phyloP scores from a whole-genome alignment of 805 yeast species.

The Millerozyma acaciae region DNA sequence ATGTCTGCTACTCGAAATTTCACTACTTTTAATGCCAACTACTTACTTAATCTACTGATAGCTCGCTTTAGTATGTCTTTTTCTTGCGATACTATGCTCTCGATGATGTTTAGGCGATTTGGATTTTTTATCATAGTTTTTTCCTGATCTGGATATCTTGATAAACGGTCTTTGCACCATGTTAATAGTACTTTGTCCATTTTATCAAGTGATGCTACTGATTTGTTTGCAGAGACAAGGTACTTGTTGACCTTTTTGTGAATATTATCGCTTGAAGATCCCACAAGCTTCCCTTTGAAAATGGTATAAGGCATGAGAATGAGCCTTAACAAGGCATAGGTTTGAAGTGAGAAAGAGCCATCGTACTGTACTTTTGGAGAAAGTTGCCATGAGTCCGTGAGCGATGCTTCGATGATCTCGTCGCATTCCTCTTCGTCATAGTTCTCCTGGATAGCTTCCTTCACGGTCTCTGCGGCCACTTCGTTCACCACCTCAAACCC shows the following conservation, averaged over 20 bases:
- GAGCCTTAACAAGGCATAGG: slow-evolving; percentile 34
- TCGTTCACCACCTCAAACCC: slow-evolving; percentile 40
- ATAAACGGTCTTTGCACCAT: slow-evolving; percentile 29
- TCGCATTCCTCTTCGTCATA: slow-evolving; percentile 14
- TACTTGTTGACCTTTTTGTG: slow-evolving; percentile 15
- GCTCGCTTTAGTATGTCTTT: slow-evolving; percentile 17
- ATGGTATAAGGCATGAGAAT: slow-evolving; percentile 24
- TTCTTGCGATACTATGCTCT: slow-evolving; percentile 22
- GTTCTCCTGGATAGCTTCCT: slow-evolving; percentile 7
- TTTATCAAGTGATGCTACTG: too few relatives aligned
- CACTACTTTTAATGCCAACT: slow-evolving; percentile 4
- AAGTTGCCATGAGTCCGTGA: slow-evolving; percentile 39
- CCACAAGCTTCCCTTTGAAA: slow-evolving; percentile 20
- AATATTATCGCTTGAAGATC: slow-evolving; percentile 17
- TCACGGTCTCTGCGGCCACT: slow-evolving; percentile 3
- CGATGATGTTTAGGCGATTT: slow-evolving; percentile 13
- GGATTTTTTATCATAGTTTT: too few relatives aligned
- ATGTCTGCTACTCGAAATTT: too few relatives aligned
- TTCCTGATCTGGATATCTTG: too few relatives aligned
- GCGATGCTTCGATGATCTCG: slow-evolving; percentile 21
- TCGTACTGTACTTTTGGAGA: slow-evolving; percentile 34
- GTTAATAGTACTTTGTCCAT: slow-evolving; percentile 12
- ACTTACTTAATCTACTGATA: slow-evolving; percentile 3
- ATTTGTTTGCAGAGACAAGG: slow-evolving; percentile 13
- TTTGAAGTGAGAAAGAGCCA: slow-evolving; percentile 45